Conservation (phyloP, 352 stramenopile species). For the Plasmopara muralis region DNA sequence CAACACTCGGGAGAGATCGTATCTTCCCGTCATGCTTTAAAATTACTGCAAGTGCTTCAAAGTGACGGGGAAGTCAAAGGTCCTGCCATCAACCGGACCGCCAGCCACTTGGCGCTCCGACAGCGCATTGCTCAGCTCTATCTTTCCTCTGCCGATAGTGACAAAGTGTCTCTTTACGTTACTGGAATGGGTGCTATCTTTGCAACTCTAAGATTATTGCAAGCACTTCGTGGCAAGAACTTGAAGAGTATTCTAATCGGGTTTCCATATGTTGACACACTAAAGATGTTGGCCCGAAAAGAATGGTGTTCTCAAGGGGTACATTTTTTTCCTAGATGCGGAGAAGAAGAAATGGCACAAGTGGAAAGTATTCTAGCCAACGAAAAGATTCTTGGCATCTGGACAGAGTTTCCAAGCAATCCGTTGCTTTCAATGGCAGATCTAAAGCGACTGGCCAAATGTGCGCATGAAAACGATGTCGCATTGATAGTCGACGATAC, state of each 20-base stretch:
- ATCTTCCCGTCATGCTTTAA: conserved; percentile 72
- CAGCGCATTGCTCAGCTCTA: conserved; percentile 56
- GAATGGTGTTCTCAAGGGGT: conserved; percentile 83
- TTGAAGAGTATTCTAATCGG: conserved; percentile 85
- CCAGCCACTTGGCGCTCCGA: conserved; percentile 34
- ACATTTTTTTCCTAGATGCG: conserved; percentile 85
- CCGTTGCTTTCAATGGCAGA: conserved; percentile 85
- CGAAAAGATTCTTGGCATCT: conserved; percentile 80
- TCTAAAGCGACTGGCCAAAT: conserved; percentile 64
- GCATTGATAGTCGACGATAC: conserved; percentile 89
- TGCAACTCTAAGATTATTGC: conserved; percentile 63
- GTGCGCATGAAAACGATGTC: conserved; percentile 84
- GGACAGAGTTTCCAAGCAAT: conserved; percentile 92
- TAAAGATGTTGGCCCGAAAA: conserved; percentile 87
- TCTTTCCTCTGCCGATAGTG: conserved; percentile 12
- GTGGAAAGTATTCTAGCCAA: conserved; percentile 62
- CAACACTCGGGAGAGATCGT: conserved; percentile 92
- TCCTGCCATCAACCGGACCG: background rate
- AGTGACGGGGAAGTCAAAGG: background rate
- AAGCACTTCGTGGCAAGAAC: conserved; percentile 28
- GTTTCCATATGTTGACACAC: conserved; percentile 92
- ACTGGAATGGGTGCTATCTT: conserved; percentile 87
- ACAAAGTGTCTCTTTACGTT: conserved; percentile 69
- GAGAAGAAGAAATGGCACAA: conserved; percentile 50
- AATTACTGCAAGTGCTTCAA: conserved; percentile 46